Conservation (phyloP, 225 moss, liverwort and hornwort species). For the Marchantia polymorpha region DNA sequence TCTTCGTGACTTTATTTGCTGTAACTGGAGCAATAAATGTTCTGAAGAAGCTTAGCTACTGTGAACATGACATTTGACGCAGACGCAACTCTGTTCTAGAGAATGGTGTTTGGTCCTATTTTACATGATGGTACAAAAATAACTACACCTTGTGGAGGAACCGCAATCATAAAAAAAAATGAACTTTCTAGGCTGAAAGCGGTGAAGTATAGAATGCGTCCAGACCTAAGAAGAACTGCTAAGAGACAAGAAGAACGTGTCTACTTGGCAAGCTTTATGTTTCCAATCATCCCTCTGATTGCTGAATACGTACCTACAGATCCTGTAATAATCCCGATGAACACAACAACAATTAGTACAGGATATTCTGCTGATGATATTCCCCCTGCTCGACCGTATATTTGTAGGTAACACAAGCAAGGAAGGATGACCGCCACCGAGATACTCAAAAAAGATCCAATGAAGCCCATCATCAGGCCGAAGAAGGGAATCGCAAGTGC, state of each 20-base stretch:
- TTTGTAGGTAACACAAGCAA: conserved; percentile 67
- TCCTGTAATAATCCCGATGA: conserved; percentile 49
- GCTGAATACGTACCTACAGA: conserved; percentile 68
- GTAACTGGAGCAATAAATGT: no score
- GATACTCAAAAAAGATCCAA: conserved; percentile 75
- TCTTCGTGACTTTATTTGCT: no score
- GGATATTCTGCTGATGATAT: conserved; percentile 38
- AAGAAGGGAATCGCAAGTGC: conserved; percentile 74
- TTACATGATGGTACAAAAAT: no score
- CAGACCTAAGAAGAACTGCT: not conserved
- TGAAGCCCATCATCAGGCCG: conserved; percentile 86
- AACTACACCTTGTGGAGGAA: no score
- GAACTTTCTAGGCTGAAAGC: not conserved
- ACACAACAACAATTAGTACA: conserved; percentile 37
- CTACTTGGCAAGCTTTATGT: conserved; percentile 7
- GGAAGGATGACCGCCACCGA: conserved; percentile 72
- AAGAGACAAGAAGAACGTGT: not conserved
- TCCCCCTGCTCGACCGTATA: conserved; percentile 39
- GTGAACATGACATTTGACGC: no score
- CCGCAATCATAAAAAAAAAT: not conserved
- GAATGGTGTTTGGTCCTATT: no score
- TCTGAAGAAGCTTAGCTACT: no score
- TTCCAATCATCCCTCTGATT: conserved; percentile 51
- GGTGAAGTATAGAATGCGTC: not conserved
- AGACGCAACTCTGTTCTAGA: no score